A percentile compares a stretch with the other conserved stretches of the same genome.
These are phyloP conservation scores for Pseudotulostoma volvatum DNA, from an alignment of 495 filamentous ascomycete species.

Conservation along the genomic window DNA sequence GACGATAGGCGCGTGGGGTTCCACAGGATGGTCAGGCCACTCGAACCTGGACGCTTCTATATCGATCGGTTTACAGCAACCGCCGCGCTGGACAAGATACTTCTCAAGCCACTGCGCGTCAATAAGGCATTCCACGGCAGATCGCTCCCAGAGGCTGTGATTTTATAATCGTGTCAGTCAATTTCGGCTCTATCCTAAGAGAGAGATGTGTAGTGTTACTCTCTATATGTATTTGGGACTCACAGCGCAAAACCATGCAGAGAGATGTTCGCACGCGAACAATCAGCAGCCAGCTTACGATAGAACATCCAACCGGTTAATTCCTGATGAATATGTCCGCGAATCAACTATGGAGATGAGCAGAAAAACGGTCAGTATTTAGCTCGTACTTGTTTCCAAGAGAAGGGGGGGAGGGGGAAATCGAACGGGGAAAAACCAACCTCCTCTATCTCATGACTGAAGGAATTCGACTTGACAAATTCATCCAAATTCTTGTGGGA, in stretches of 20 bases:
- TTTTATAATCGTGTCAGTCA: background rate
- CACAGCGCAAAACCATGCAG: conserved; percentile 8
- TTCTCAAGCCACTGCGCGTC: conserved; percentile 8
- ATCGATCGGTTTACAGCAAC: conserved; percentile 6
- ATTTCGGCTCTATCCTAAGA: too few relatives aligned
- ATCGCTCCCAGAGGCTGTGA: conserved; percentile 6
- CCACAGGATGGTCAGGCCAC: conserved; percentile 6
- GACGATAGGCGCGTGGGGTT: conserved; percentile 3
- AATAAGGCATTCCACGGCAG: conserved; percentile 4
- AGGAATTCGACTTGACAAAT: conserved; percentile 1
- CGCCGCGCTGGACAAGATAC: conserved; percentile 7
- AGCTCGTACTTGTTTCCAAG: background rate
- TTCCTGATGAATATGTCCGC: conserved; percentile 10
- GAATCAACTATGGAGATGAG: conserved; percentile 2
- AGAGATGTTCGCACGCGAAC: conserved; percentile 4
- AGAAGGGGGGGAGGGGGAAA: background rate
- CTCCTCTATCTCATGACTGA: conserved; percentile 5
- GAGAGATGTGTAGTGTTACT: too few relatives aligned
- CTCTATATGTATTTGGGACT: background rate
- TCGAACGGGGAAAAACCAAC: too few relatives aligned
- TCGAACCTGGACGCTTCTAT: conserved; percentile 4
- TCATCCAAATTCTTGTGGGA: conserved; percentile 3
- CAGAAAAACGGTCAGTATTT: background rate
- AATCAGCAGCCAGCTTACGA: conserved; percentile 8
- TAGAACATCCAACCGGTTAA: conserved; percentile 8